Evolutionary conservation across 192 early-diverging fungal genomes (phyloP).

Genomic region (Phlyctochytrium bullatum): DNA sequence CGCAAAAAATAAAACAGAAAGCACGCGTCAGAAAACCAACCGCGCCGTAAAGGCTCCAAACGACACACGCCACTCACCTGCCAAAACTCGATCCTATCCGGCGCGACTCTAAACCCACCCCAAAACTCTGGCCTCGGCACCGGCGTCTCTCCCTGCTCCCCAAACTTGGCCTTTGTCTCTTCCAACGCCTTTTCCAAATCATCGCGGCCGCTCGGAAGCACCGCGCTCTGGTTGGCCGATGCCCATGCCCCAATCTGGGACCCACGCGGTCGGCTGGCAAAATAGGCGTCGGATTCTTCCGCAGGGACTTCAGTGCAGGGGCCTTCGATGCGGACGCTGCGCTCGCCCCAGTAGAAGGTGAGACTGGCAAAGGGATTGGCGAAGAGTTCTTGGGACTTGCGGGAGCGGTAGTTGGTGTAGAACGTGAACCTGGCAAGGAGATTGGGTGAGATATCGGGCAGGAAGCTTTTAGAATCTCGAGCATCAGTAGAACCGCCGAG

Average conservation of each 20-base stretch:
- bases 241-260: conserved; percentile 50
- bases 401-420: conserved; percentile 54
- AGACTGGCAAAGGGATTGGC: conserved; percentile 43
- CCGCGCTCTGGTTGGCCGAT: conserved; percentile 25
- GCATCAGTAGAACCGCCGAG: neutral
- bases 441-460: conserved; percentile 1
- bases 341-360: conserved; percentile 51
- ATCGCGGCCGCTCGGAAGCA: conserved; percentile 23
- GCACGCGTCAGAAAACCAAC: neutral
- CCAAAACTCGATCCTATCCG: conserved; percentile 56
- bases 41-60: neutral
- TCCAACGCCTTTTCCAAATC: conserved; percentile 27
- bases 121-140: conserved; percentile 36
- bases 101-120: conserved; percentile 51
- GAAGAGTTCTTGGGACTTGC: conserved; percentile 43
- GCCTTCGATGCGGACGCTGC: conserved; percentile 52
- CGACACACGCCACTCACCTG: conserved; percentile 19
- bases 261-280: conserved; percentile 32
- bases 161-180: conserved; percentile 28
- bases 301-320: conserved; percentile 18
- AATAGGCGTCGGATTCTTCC: conserved; percentile 50
- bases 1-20: neutral
- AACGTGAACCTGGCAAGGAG: conserved; percentile 43
- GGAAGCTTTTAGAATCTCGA: no score
- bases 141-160: neutral